Evolutionary conservation across 352 stramenopile species (phyloP), one percentile per base, ranked within the genome.

Genomic region (Phytophthora syringae): DNA sequence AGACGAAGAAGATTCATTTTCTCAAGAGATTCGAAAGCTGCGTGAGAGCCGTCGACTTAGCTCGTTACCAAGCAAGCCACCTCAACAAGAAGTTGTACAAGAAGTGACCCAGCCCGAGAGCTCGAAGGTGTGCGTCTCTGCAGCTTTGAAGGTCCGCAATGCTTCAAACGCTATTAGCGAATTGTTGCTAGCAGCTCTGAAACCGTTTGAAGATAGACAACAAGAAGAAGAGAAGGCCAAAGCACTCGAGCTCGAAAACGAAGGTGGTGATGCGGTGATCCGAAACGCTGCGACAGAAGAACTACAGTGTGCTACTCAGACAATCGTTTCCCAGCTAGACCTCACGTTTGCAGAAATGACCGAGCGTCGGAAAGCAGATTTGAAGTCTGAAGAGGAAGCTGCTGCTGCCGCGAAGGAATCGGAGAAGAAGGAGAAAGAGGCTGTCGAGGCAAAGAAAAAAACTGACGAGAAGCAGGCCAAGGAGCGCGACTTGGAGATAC

Each of bases 1-100:
- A 10, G 67, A 74, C 10, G 43, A 77, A 13, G 76, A 82, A n/a
- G 76, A 86, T n/a, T 82, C 71, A 3, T 86, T 89, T 51, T 55
- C 64, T 2, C 60, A 82, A 34, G 78, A 88, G 49, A 64, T 89
- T 21, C 59, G 51, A 10, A 52, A 59, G 6, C 24, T 89, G 37
- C 59, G 72, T 40, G 50, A 50, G 4, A 68, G 45, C 15, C 52
- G 47, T 13, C 67, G 64, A 68, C 7, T 48, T 21, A 57, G 50
- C 27, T 32, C 30, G 28, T 59, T 64, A 4, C 45, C 51, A 3
- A n/a, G 27, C 11, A 67, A 70, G 20, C 27, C 60, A 27, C 42
- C 70, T 24, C 64, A 52, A 16, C 48, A 67, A 10, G 34, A 64
- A 21, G 45, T 65, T 20, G 13, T 47, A n/a, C 73, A 71, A 24